A percentile compares a stretch with the other conserved stretches of the same genome.
Conservation (phyloP, 805 yeast species). For the Pichia cephalocereana region DNA sequence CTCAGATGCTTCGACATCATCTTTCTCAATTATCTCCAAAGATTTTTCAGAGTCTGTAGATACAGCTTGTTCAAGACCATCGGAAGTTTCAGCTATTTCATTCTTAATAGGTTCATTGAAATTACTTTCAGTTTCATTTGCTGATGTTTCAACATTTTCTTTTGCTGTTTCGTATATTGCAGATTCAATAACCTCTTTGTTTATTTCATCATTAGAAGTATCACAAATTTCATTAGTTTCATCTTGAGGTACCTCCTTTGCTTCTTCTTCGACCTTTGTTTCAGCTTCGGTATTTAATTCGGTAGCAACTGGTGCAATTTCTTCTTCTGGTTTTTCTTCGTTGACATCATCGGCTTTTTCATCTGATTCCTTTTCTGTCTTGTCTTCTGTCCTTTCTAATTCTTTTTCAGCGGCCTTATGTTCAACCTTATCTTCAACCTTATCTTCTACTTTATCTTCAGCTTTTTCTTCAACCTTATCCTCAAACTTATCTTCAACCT, state of each 20-base stretch:
- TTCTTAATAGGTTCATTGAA: too few relatives aligned
- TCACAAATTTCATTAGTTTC: too few relatives aligned
- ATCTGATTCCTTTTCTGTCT: not conserved
- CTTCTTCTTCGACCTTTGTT: not conserved
- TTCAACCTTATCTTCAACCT: too few relatives aligned
- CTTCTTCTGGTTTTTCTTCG: too few relatives aligned
- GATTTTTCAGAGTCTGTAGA: too few relatives aligned
- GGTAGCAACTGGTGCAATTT: too few relatives aligned
- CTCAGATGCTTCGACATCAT: not conserved
- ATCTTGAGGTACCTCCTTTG: not conserved
- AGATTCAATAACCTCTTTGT: not conserved
- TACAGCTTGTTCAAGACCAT: not conserved
- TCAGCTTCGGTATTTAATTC: too few relatives aligned
- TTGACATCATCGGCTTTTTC: too few relatives aligned
- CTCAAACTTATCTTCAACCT: not conserved
- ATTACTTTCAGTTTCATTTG: too few relatives aligned
- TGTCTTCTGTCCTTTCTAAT: not conserved
- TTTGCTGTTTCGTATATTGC: not conserved
- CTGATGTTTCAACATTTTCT: not conserved
- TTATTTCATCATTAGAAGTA: too few relatives aligned
- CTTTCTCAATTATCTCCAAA: not conserved
- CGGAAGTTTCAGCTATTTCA: not conserved
- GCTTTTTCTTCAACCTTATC: not conserved
- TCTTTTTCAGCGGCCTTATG: too few relatives aligned
- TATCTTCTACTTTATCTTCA: not conserved